Evolutionary conservation across 2,329 filamentous ascomycete genomes (phyloP).

Genomic region (Neonectria neomacrospora): DNA sequence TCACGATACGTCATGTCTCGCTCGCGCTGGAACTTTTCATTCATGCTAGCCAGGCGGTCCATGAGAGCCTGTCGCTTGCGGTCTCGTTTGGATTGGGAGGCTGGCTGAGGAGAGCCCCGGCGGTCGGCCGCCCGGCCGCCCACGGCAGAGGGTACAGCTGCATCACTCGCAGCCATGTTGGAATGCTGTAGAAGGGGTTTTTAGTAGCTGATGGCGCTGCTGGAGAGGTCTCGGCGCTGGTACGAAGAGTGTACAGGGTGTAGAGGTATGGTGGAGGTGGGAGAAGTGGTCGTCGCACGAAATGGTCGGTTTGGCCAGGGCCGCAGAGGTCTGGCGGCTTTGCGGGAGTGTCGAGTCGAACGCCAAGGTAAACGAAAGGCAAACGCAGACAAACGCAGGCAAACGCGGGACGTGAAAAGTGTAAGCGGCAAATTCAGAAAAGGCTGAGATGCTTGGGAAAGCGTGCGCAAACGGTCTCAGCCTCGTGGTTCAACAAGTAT

Average conservation of each 20-base stretch:
- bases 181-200: constrained; percentile 13
- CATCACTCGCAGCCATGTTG: constrained; percentile 55
- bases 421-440: not conserved
- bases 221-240: not conserved
- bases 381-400: not conserved
- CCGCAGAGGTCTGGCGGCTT: constrained; percentile 10
- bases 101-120: constrained; percentile 50
- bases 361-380: not conserved
- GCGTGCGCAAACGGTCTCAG: constrained; percentile 14
- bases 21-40: constrained; percentile 81
- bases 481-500: constrained; percentile 11
- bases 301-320: constrained; percentile 8
- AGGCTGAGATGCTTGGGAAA: not conserved
- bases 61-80: constrained; percentile 86
- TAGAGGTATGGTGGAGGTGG: constrained; percentile 7
- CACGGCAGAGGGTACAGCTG: constrained; percentile 47
- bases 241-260: constrained; percentile 3
- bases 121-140: constrained; percentile 49
- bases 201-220: not conserved
- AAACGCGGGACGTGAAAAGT: constrained; percentile 1
- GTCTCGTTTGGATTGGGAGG: constrained; percentile 82
- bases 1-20: constrained; percentile 87
- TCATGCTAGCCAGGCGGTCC: constrained; percentile 81
- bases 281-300: constrained; percentile 6
- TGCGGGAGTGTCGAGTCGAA: constrained; percentile 7